phyloP scores from a whole-genome alignment of 1,139 yeast genomes.

The Nakaseomyces sp. region DNA sequence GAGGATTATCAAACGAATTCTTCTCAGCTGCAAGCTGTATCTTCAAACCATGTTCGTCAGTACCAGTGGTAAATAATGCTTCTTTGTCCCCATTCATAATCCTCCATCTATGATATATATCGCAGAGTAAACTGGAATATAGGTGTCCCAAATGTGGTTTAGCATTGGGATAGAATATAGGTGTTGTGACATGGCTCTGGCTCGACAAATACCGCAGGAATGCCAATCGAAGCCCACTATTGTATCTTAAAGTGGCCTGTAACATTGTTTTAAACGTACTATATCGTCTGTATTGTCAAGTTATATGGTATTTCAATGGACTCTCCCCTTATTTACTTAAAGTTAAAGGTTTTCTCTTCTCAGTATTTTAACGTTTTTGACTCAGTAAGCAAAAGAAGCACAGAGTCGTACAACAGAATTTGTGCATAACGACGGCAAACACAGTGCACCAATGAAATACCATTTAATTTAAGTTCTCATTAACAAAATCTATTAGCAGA shows the following conservation, averaged over 20 bases:
- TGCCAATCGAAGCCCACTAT: not conserved
- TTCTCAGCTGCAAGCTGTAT: constrained; percentile 69
- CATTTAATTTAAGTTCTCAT: too few species aligned
- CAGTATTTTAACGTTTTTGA: too few species aligned
- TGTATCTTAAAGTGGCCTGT: not conserved
- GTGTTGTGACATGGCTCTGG: constrained; percentile 60
- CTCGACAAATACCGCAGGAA: not conserved
- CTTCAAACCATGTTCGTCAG: constrained; percentile 95
- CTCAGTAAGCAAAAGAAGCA: too few species aligned
- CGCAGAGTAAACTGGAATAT: constrained; percentile 79
- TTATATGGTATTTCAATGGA: too few species aligned
- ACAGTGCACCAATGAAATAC: too few species aligned
- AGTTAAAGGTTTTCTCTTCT: too few species aligned
- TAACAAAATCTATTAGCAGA: too few species aligned
- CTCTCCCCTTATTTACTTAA: too few species aligned
- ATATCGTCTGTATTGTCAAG: too few species aligned
- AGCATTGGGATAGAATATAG: constrained; percentile 95
- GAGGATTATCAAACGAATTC: constrained; percentile 41
- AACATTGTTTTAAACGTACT: not conserved
- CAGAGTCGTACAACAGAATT: too few species aligned
- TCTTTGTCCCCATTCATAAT: constrained; percentile 37
- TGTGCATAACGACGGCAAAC: too few species aligned
- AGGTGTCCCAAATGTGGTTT: constrained; percentile 91
- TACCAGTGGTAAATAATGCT: constrained; percentile 73
- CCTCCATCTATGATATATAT: constrained; percentile 70